Evolutionary conservation across 257 asterid species (phyloP), one percentile per base, ranked within the genome.

Genomic region (Ilex asprella): DNA sequence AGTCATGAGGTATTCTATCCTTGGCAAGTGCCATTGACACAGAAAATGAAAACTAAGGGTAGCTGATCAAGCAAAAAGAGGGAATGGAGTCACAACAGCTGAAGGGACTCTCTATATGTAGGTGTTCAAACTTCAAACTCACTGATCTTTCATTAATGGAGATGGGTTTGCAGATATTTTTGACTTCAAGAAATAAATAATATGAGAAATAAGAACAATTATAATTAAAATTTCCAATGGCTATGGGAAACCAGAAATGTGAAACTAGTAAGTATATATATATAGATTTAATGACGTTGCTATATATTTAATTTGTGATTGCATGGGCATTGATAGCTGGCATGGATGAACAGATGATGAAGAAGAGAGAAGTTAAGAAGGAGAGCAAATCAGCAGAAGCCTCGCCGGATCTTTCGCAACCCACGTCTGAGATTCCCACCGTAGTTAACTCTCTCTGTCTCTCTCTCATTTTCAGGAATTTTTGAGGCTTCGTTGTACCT

Each of bases 391-490:
- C 80, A 76, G 96, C 95, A 74, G 55, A 76, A 84, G 71, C 71
- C 16, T 62, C 95, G 92, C 78, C 95, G 90, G 57, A 73, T 80
- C 73, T 73, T 56, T 68, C 91, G 95, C 79, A 75, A 79, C 76
- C 83, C 85, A 89, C 97, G 92, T 85, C 89, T 65, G 35, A 80
- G 87, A 86, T 84, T 84, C 89, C 78, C 41, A 5, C 41, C 41
- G 8, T 3, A 35, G 41, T 35, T 35, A 35, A 55, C 64, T 64
- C 61, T n/a, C 59, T 63, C 30, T 65, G 67, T 55, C 27, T 56
- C 62, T 64, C 56, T 65, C 55, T 57, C 58, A 65, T 39, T 16
- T 54, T 59, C 59, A 67, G 57, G 64, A 60, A 64, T 57, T 39
- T 31, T 64, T 39, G 44, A 65, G n/a, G 44, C 10, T 70, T 63